Evolutionary conservation across 192 early-diverging fungal genomes (phyloP).

Genomic region (Backusella mclennaniae): DNA sequence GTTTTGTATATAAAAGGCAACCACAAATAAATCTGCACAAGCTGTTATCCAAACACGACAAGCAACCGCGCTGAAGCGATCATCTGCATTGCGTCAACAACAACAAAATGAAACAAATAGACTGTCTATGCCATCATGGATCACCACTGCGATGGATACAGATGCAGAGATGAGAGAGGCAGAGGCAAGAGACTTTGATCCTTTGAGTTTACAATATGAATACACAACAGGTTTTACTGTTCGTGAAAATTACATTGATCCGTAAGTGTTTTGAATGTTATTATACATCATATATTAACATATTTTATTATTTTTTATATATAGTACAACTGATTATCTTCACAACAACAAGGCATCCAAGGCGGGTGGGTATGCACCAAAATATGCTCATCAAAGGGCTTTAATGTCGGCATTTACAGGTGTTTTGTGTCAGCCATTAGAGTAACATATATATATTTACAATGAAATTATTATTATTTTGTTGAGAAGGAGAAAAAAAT

Average conservation of each 20-base stretch:
- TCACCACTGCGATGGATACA: slow-evolving; percentile 28
- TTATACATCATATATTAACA: not conserved
- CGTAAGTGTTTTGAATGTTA: slow-evolving; percentile 38
- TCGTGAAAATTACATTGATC: slow-evolving; percentile 45
- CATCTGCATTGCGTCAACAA: slow-evolving; percentile 38
- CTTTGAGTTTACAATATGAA: slow-evolving; percentile 49
- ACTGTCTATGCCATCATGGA: slow-evolving; percentile 31
- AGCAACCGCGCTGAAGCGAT: slow-evolving; percentile 45
- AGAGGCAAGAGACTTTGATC: slow-evolving; percentile 48
- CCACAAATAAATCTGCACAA: slow-evolving; percentile 49
- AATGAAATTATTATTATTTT: too few relatives aligned
- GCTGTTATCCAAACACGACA: slow-evolving; percentile 44
- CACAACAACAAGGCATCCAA: slow-evolving; percentile 26
- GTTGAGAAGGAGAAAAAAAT: too few relatives aligned
- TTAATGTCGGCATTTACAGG: slow-evolving; percentile 24
- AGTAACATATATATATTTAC: not conserved
- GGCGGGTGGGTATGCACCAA: slow-evolving; percentile 46
- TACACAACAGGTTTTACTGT: slow-evolving; percentile 35
- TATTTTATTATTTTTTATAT: not conserved
- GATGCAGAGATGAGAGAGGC: slow-evolving; percentile 25
- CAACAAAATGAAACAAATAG: slow-evolving; percentile 26
- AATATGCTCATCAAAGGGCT: slow-evolving; percentile 44
- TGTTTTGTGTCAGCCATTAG: slow-evolving; percentile 13
- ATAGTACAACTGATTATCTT: slow-evolving; percentile 33
- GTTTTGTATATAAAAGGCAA: slow-evolving; percentile 23